Percentiles rank a stretch among this genome's conserved stretches.
phyloP scores from a whole-genome alignment of 2,329 filamentous ascomycete genomes.

The Cercospora zeae-maydis region DNA sequence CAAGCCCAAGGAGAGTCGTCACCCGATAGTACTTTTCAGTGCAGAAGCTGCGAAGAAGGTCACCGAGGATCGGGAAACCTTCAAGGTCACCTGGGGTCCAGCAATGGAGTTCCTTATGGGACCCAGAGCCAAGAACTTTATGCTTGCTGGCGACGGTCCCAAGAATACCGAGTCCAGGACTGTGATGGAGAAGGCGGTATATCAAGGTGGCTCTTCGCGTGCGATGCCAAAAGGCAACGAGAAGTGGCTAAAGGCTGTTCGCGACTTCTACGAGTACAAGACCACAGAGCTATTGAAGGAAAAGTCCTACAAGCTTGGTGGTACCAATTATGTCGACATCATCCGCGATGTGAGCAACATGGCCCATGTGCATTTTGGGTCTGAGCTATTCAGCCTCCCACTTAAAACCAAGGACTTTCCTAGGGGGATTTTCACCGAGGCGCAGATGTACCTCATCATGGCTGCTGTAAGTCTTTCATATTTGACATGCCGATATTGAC shows the following conservation, averaged over 20 bases:
- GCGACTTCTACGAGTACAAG: constrained; percentile 48
- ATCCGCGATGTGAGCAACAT: constrained; percentile 52
- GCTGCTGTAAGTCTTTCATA: constrained; percentile 34
- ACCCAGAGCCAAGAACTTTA: constrained; percentile 46
- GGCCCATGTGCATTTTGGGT: constrained; percentile 53
- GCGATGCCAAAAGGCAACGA: constrained; percentile 33
- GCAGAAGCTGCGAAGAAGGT: constrained; percentile 46
- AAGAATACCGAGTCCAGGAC: constrained; percentile 43
- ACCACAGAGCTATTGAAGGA: constrained; percentile 45
- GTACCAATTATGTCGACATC: constrained; percentile 47
- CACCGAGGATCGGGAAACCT: constrained; percentile 42
- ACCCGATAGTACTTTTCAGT: constrained; percentile 44
- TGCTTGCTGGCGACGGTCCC: constrained; percentile 46
- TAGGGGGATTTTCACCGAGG: constrained; percentile 51
- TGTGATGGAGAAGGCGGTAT: constrained; percentile 44
- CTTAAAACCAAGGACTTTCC: constrained; percentile 52
- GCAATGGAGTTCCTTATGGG: constrained; percentile 47
- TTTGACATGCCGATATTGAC: background rate
- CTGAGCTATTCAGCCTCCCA: constrained; percentile 54
- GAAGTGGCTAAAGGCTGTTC: constrained; percentile 47
- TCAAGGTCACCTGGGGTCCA: constrained; percentile 48
- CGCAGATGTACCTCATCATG: constrained; percentile 54
- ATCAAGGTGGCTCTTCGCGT: constrained; percentile 35
- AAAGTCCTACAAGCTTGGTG: constrained; percentile 47
- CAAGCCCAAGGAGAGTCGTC: constrained; percentile 28